A percentile compares a stretch with the other conserved stretches of the same genome.
These are phyloP conservation scores for Ogataea nonfermentans DNA, from an alignment of 805 yeast genomes.

Conservation along the genomic window DNA sequence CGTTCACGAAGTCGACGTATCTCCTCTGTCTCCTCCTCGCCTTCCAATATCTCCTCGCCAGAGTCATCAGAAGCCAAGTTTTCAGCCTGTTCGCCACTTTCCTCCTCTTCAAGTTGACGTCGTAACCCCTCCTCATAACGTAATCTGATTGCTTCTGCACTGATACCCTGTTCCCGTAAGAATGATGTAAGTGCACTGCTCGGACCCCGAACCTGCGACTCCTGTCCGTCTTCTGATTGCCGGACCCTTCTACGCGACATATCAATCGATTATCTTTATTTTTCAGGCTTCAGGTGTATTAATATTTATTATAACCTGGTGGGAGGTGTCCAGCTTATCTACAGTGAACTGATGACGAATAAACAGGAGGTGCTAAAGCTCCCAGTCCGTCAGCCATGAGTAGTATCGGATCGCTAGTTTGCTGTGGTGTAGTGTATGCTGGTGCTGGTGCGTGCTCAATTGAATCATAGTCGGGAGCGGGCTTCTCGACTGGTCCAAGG, in stretches of 20 bases:
- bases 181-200: constrained; percentile 91
- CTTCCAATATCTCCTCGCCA: constrained; percentile 38
- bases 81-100: constrained; percentile 17
- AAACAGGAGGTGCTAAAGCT: constrained; percentile 4
- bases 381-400: constrained; percentile 2
- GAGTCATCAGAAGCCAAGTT: constrained; percentile 16
- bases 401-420: constrained; percentile 17
- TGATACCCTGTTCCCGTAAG: constrained; percentile 84
- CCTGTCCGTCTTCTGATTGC: constrained; percentile 8
- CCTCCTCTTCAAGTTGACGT: constrained; percentile 37
- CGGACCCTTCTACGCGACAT: constrained; percentile 30
- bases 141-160: constrained; percentile 69
- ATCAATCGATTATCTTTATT: background rate
- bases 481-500: constrained; percentile 15
- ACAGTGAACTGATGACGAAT: constrained; percentile 1
- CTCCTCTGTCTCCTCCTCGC: constrained; percentile 25
- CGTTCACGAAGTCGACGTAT: constrained; percentile 18
- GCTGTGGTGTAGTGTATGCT: constrained; percentile 13
- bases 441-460: constrained; percentile 18
- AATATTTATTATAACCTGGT: background rate
- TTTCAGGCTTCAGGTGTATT: background rate
- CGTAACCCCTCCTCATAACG: constrained; percentile 32
- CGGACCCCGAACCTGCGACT: constrained; percentile 47
- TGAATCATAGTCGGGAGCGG: constrained; percentile 13
- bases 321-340: constrained; percentile 6